Evolutionary conservation across 257 asterid genomes (phyloP).

Genomic region (Salvia rosmarinus): DNA sequence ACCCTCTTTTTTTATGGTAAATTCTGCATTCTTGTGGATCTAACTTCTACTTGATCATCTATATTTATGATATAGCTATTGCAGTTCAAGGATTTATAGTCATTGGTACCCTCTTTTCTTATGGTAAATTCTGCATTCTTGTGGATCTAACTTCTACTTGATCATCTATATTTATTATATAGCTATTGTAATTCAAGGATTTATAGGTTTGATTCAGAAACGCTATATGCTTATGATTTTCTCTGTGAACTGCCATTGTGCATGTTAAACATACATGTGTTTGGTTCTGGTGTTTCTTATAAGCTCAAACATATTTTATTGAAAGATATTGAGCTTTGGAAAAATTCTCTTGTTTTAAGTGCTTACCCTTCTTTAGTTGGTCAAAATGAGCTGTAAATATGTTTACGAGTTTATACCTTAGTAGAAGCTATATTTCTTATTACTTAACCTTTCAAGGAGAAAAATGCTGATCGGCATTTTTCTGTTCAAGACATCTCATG

Average conservation of each 20-base stretch:
- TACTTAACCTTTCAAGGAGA: constrained; percentile 7
- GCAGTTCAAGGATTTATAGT: no score
- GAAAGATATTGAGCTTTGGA: background rate
- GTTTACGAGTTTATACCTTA: constrained; percentile 17
- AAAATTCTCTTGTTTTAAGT: background rate
- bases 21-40: constrained; percentile 16
- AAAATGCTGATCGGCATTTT: background rate
- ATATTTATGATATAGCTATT: constrained; percentile 13
- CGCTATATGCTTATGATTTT: no score
- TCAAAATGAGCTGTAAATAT: background rate
- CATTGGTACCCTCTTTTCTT: constrained; percentile 1
- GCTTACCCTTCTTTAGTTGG: background rate
- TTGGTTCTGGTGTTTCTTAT: constrained; percentile 4
- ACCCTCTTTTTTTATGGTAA: constrained; percentile 1
- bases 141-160: constrained; percentile 14
- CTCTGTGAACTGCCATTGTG: no score
- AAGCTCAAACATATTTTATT: background rate
- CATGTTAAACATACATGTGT: background rate
- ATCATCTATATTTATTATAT: constrained; percentile 12
- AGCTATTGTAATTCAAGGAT: background rate
- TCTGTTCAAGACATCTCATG: background rate
- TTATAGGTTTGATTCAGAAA: no score
- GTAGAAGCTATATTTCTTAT: background rate
- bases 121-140: background rate
- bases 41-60: constrained; percentile 7